Base-by-base conservation (phyloP, 176 grass and related monocot species). In the Zoysia japonica region DNA sequence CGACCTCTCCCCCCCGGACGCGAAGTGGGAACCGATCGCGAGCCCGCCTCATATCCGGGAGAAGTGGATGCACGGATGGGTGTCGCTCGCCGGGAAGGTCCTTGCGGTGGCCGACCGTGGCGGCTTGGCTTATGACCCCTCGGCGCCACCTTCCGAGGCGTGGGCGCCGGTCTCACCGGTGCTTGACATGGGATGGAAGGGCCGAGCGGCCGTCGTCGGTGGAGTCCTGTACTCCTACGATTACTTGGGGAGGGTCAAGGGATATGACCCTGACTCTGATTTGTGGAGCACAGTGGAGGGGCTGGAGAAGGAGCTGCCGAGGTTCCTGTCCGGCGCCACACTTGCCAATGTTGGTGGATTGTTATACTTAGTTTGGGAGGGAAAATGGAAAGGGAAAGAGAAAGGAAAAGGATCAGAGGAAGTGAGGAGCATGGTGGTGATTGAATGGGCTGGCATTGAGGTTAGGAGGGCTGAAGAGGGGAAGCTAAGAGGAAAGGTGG, bases 51-150 rank as follows among this genome's bases (percentile, higher is more conserved):
- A 77, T 40, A 50, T 97, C 68, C 74, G 92, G 17, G 85, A 90
- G 83, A 97, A 97, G 57, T 97, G 95, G 95, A 97, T 97, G 95
- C 95, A 94, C 72, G 95, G 95, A 4, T 92, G 89, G 79, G 92
- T 83, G 7, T 85, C 89, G 47, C 89, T 97, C 5, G 71, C 67
- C 8, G 83, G 89, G 56, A 83, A 84, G 87, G 72, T 94, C 39
- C 92, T 97, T 5, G 88, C 85, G 11, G 92, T 97, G 80, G 95
- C 89, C 52, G 92, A 94, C 54, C 95, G 95, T 2, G 92, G 92
- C 3, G 92, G 95, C 15, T 87, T 97, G 63, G 80, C 89, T 13
- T 94, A 97, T 75, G 40, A 94, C 14, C 89, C 95, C 0, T 67
- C 74, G 11, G 87, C 86, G 3, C 51, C 79, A 12, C 53, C 80